Evolutionary conservation across 140 eudicot species (phyloP), one percentile per base, ranked within the genome.

Genomic region (Anethum foeniculum): DNA sequence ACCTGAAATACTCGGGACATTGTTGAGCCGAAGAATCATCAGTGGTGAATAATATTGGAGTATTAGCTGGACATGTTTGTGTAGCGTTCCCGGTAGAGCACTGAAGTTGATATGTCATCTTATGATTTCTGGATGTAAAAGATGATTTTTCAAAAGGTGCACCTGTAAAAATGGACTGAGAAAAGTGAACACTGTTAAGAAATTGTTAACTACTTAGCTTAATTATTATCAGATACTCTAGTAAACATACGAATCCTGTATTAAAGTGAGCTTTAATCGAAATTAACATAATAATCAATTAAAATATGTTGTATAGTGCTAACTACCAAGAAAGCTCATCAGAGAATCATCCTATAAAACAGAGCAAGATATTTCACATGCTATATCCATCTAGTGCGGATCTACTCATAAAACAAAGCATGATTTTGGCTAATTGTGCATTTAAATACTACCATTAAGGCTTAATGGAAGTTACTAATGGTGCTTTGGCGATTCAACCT

Each of bases 1-100:
- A 94, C 71, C 86, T 82, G 39, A 94, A 94, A 85, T 94, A 94
- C 16, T 87, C 97, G 0, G 97, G 98, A 47, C 98, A 94, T 34
- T 85, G 65, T 71, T 77, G 85, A 2, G 82, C 11, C 1, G 86
- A 71, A 32, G 88, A 38, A 44, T 71, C 77, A 25, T 8, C 23
- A 27, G 34, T 58, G 27, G 44, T 67, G 19, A 36, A 15, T 7
- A 49, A 34, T 23, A 8, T 67, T 0, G 44, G 75, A 60, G 14
- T 15, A 10, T 44, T 41, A 6, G 47, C 7, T 18, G 81, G 75
- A 21, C 81, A 79, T 79, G 76, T 64, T 15, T 77, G 48, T 51
- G 80, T 77, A 18, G 47, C 21, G 51, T 77, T 77, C 41, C 41
- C 28, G 0, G 27, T 1, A 15, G 81, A 27, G 46, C 81, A 79